A percentile compares a stretch with the other conserved stretches of the same genome.
Conservation (phyloP, 1,284 basidiomycete species). For the Fomitiporia mediterranea region DNA sequence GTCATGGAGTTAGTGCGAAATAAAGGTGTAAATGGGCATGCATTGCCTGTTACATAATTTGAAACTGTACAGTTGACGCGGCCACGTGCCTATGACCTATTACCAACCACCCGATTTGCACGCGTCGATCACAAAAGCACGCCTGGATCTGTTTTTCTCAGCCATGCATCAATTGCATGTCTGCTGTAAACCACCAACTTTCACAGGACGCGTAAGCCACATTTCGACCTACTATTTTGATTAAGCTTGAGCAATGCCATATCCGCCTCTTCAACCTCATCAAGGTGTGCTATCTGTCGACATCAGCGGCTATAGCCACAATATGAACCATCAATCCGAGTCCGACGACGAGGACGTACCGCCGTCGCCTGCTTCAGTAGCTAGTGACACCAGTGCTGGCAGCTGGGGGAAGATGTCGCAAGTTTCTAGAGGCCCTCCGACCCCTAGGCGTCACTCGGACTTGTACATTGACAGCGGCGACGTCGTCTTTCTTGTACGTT, state of each 20-base stretch:
- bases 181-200: neutral
- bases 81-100: neutral
- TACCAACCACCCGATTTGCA: neutral
- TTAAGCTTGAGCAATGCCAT: neutral
- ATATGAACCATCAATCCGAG: neutral
- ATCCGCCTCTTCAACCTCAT: neutral
- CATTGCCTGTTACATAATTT: neutral
- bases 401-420: conserved; percentile 13
- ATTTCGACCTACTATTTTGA: neutral
- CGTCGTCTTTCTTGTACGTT: conserved; percentile 17
- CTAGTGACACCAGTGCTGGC: conserved; percentile 4
- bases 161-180: neutral
- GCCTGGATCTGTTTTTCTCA: neutral
- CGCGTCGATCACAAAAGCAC: neutral
- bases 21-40: neutral
- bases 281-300: neutral
- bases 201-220: neutral
- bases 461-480: conserved; percentile 20
- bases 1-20: neutral
- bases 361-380: conserved; percentile 6
- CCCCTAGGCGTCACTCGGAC: conserved; percentile 9
- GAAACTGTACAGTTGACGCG: neutral
- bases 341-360: neutral
- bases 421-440: conserved; percentile 5
- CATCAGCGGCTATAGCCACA: neutral